Evolutionary conservation across 225 moss, liverwort and hornwort species (phyloP), one percentile per base, ranked within the genome.

Genomic region (Marchantia polymorpha): DNA sequence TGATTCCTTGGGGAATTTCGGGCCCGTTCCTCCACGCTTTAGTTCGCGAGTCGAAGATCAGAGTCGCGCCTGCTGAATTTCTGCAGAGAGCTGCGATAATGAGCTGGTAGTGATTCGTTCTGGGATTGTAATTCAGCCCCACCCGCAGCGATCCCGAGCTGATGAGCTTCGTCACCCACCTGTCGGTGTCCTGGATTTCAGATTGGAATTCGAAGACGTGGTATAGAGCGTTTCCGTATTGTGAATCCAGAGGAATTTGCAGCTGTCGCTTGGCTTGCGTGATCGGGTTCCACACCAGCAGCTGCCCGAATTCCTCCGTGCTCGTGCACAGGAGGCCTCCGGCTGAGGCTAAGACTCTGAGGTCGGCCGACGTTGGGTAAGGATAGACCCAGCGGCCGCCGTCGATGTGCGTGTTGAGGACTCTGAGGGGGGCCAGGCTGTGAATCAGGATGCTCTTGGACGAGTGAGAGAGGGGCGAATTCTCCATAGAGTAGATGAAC

Each of bases 241-340:
- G 54, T 22, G n/a, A 12, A 51, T 72, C 49, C 17, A 72, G 51
- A 23, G 72, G 72, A 14, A 72, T 16, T 16, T 72, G 49, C 12
- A 72, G 23, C 3, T 47, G 72, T 72, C 49, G 52, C n/a, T 72
- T 23, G 10, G 9, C 4, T 26, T 72, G 47, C 3, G 72, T 72
- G 11, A 72, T 20, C 52, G 72, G 52, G 52, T 72, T 72, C 50
- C 72, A 19, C 23, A 72, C 52, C 8, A n/a, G 20, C 23, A 72
- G 52, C 52, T 72, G n/a, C 0, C 52, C 52, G 23, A 51, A 51
- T 8, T 23, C 10, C 8, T 52, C 52, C 7, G 52, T 51, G 52
- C 52, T 72, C 72, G 52, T 23, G 52, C 72, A 72, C 7, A 72
- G 51, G 12, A 72, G 52, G 0, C 72, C 52, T 72, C 72, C 72